Conservation (phyloP, 192 early-diverging fungal genomes). For the Jimgerdemannia lactiflua region DNA sequence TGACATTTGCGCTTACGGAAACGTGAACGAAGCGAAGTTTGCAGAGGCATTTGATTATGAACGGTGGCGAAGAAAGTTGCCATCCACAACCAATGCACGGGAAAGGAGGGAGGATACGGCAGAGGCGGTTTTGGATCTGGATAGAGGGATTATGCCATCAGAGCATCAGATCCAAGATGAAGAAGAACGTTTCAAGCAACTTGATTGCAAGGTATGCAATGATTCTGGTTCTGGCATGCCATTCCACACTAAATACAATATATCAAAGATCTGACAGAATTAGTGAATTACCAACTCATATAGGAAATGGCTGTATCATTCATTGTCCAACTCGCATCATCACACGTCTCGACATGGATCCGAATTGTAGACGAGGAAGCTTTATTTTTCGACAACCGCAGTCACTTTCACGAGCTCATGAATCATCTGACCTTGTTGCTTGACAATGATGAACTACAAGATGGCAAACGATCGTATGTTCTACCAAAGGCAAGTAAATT, state of each 20-base stretch:
- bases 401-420: neutral
- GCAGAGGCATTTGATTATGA: neutral
- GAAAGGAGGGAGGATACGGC: neutral
- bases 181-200: neutral
- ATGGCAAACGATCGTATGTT: neutral
- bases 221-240: neutral
- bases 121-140: neutral
- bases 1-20: neutral
- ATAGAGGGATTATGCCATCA: neutral
- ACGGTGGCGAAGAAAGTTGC: neutral
- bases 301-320: neutral
- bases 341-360: neutral
- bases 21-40: neutral
- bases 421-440: neutral
- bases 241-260: no score
- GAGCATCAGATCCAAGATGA: neutral
- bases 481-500: neutral
- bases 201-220: neutral
- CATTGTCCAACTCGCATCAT: neutral
- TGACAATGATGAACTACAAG: neutral
- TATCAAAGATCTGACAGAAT: neutral
- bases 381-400: neutral
- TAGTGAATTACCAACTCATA: neutral
- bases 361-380: neutral
- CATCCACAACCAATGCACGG: neutral